These are phyloP conservation scores for Termitomyces sp. DNA, from an alignment of 768 basidiomycete genomes.

Conservation along the genomic window DNA sequence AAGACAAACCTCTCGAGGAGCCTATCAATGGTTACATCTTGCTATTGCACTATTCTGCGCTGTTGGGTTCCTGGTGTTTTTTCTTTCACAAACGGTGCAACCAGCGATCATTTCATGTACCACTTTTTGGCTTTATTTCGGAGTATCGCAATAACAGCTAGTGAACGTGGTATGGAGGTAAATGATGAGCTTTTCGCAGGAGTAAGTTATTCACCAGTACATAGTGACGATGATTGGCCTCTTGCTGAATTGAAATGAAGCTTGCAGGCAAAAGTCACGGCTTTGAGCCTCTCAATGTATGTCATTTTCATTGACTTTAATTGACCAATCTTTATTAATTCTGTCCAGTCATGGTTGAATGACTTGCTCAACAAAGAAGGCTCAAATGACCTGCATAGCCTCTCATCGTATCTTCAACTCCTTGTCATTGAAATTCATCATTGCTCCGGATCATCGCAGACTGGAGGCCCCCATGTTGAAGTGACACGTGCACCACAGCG, in stretches of 20 bases:
- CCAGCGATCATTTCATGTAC: no score
- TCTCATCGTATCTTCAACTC: background rate
- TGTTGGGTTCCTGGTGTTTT: conserved; percentile 31
- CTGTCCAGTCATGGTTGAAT: conserved; percentile 3
- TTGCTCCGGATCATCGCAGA: background rate
- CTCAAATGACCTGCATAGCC: background rate
- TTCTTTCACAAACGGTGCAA: conserved; percentile 31
- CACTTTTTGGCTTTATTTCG: no score
- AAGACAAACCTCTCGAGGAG: conserved; percentile 6
- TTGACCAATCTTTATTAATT: background rate
- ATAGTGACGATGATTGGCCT: conserved; percentile 16
- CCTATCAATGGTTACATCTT: conserved; percentile 29
- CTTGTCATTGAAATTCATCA: background rate
- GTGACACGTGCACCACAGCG: background rate
- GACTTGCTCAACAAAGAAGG: background rate
- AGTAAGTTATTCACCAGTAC: conserved; percentile 27
- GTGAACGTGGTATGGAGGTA: no score
- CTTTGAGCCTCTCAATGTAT: conserved; percentile 4
- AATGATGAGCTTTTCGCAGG: no score
- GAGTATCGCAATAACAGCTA: no score
- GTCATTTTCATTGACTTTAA: background rate
- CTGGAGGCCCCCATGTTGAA: background rate
- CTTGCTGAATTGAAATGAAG: conserved; percentile 13
- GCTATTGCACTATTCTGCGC: conserved; percentile 21
- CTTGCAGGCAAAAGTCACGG: background rate